These are phyloP conservation scores for Penicillium sp. DNA, from an alignment of 2,329 filamentous ascomycete species.

Conservation along the genomic window DNA sequence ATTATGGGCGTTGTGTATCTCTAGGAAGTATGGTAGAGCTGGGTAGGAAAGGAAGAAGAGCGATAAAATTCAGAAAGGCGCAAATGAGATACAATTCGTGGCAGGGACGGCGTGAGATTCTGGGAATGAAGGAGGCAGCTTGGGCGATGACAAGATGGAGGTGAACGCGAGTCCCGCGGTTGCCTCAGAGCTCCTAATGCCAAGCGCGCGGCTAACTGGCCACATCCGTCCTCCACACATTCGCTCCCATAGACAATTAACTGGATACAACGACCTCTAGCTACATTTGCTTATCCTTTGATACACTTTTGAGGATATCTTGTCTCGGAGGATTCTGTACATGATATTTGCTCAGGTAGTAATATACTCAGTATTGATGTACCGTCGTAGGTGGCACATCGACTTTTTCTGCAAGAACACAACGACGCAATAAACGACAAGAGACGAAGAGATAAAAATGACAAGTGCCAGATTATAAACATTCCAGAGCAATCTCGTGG, in stretches of 20 bases:
- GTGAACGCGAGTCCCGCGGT: conserved; percentile 34
- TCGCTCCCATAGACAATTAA: neutral
- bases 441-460: conserved; percentile 17
- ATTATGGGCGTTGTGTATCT: conserved; percentile 51
- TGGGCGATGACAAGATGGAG: conserved; percentile 32
- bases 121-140: conserved; percentile 19
- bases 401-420: conserved; percentile 21
- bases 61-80: conserved; percentile 3
- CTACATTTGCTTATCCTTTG: neutral
- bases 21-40: neutral
- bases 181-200: conserved; percentile 33
- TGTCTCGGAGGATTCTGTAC: conserved; percentile 20
- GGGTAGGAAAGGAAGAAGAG: conserved; percentile 15
- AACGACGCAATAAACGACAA: conserved; percentile 18
- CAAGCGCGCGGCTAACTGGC: conserved; percentile 32
- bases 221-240: neutral
- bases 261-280: neutral
- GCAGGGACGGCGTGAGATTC: conserved; percentile 20
- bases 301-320: neutral
- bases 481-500: conserved; percentile 36
- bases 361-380: conserved; percentile 12
- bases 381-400: conserved; percentile 13
- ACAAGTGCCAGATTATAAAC: conserved; percentile 34
- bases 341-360: conserved; percentile 21
- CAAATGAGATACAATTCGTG: conserved; percentile 24